Conservation (phyloP, 176 grass and related monocot species). For the Aegilops speltoides region DNA sequence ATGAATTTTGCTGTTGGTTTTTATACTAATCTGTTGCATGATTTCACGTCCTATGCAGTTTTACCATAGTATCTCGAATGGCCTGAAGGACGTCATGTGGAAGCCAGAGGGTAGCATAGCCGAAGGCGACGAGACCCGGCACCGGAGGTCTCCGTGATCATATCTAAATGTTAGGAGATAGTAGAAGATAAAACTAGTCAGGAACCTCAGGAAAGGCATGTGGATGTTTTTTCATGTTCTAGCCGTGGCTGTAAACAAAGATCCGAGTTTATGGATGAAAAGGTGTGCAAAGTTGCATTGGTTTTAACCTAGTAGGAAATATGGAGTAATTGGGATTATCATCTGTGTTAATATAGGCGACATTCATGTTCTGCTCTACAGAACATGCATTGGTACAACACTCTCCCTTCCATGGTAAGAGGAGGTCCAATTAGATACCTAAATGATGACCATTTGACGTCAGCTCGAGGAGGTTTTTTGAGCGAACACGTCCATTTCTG, state of each 20-base stretch:
- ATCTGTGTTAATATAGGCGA: no score
- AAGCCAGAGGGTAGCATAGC: constrained; percentile 46
- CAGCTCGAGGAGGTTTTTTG: no score
- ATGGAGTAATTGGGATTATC: no score
- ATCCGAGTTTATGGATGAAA: constrained; percentile 23
- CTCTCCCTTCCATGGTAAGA: no score
- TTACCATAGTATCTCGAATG: constrained; percentile 75
- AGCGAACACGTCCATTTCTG: no score
- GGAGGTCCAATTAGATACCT: no score
- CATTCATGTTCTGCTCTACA: no score
- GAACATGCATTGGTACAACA: no score
- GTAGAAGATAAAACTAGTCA: constrained; percentile 27
- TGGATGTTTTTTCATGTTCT: background rate
- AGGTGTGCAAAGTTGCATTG: no score
- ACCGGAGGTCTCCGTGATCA: constrained; percentile 11
- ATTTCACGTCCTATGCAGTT: constrained; percentile 40
- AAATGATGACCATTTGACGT: no score
- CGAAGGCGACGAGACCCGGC: constrained; percentile 26
- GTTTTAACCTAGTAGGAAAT: no score
- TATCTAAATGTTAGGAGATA: background rate
- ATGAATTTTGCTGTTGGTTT: background rate
- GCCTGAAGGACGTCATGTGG: constrained; percentile 93
- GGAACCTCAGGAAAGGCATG: background rate
- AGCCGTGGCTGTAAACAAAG: constrained; percentile 5
- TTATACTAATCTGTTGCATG: background rate